Evolutionary conservation across 768 basidiomycete genomes (phyloP), one percentile per base, ranked within the genome.

Genomic region (Pisolithus marmoratus): DNA sequence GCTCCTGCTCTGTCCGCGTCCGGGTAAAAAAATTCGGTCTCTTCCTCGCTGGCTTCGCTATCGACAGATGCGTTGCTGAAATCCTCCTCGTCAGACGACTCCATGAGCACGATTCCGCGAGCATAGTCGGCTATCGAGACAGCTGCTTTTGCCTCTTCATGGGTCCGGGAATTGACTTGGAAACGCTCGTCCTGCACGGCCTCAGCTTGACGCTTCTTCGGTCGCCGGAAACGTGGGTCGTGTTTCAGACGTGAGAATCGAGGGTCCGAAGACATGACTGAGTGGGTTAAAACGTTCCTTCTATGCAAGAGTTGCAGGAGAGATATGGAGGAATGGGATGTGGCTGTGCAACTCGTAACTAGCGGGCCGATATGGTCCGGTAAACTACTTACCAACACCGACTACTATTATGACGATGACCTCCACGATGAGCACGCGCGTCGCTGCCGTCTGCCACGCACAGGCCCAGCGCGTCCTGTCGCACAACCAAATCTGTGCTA

Each of bases 161-260:
- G 58, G 2, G 3, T 23, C n/a, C 26, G 19, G 15, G 97, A 82
- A 19, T 96, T 77, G 50, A 77, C 72, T 67, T 87, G 90, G 78
- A 98, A 99, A 22, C 96, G 84, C 11, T 93, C 85, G 66, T 99
- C 96, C 36, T 97, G 80, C 49, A 87, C 80, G 48, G 96, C 85
- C 69, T 94, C 96, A 57, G 81, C 73, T 52, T 83, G 73, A 34
- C 85, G 82, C 68, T 85, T 90, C 65, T 83, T 89, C 2, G 90
- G 88, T 29, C 81, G 79, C 23, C 94, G 78, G 73, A 99, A 99
- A 46, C 96, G 83, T 43, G 96, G 96, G 66, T 99, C 95, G 14
- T 91, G 83, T 64, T 82, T 85, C 50, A 97, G 75, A 48, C 89
- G 77, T 19, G 87, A 80, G 68, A 98, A 99, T 20, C 95, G 81